These are phyloP conservation scores for Lachnellula occidentalis DNA, from an alignment of 2,329 filamentous ascomycete species.

Conservation along the genomic window DNA sequence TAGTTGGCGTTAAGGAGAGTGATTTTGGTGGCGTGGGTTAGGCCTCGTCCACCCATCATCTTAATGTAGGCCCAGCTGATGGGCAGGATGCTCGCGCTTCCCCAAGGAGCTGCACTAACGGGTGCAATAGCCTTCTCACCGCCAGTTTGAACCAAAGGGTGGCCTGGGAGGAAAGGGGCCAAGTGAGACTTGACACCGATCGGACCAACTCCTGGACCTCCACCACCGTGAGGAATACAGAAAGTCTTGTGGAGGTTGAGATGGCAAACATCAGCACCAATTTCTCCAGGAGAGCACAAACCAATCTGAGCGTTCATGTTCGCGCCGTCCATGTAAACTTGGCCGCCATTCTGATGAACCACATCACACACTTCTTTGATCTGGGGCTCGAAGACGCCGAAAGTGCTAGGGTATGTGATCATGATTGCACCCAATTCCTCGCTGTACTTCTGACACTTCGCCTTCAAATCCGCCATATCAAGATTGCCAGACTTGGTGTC, in stretches of 20 bases:
- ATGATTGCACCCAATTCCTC: constrained; percentile 87
- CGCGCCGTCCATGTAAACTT: constrained; percentile 97
- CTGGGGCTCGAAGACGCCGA: constrained; percentile 87
- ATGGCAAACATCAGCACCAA: constrained; percentile 94
- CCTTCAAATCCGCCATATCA: constrained; percentile 77
- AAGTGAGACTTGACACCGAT: constrained; percentile 88
- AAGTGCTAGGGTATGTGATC: constrained; percentile 95
- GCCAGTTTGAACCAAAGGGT: constrained; percentile 54
- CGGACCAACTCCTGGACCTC: constrained; percentile 87
- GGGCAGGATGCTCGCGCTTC: constrained; percentile 84
- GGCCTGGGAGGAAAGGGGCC: constrained; percentile 64
- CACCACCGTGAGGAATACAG: constrained; percentile 94
- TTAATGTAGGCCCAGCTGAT: constrained; percentile 96
- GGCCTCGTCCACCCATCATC: constrained; percentile 80
- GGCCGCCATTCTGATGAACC: constrained; percentile 81
- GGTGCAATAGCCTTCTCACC: constrained; percentile 57
- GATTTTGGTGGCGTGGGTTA: constrained; percentile 85
- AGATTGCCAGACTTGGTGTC: constrained; percentile 83
- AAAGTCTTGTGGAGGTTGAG: constrained; percentile 98
- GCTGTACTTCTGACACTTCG: constrained; percentile 83
- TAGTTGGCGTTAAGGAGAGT: constrained; percentile 97
- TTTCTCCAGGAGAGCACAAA: constrained; percentile 88
- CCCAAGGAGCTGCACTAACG: constrained; percentile 77
- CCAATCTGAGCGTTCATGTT: constrained; percentile 99
- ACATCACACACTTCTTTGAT: constrained; percentile 80